Percentiles rank a stretch among this genome's conserved stretches.
Evolutionary conservation across 2,329 filamentous ascomycete genomes (phyloP).

Genomic region (Geosmithia flava): DNA sequence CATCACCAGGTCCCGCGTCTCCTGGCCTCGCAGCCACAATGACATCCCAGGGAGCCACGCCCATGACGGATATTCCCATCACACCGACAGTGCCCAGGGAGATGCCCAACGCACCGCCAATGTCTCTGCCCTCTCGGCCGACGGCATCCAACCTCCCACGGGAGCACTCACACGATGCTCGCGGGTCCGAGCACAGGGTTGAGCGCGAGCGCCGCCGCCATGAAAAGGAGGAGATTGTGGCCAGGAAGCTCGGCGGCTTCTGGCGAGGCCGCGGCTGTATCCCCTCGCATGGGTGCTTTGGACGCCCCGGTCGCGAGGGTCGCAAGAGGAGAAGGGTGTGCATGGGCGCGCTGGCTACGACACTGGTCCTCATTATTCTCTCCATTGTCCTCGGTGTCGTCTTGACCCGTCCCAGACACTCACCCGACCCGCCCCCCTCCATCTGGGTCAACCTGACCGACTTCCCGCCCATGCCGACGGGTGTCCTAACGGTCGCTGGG

Average conservation of each 20-base stretch:
- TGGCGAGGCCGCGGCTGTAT: constrained; percentile 57
- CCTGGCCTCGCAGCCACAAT: constrained; percentile 51
- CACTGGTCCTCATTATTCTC: constrained; percentile 44
- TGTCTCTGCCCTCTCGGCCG: constrained; percentile 25
- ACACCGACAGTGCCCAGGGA: constrained; percentile 22
- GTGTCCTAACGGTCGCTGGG: constrained; percentile 65
- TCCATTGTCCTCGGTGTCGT: constrained; percentile 45
- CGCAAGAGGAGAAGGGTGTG: constrained; percentile 51
- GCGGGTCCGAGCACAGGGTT: constrained; percentile 26
- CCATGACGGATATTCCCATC: constrained; percentile 45
- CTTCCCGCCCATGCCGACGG: constrained; percentile 78
- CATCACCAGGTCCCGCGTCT: constrained; percentile 49
- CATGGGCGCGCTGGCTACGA: constrained; percentile 32
- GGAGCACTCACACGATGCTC: constrained; percentile 27
- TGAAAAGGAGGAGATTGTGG: constrained; percentile 54
- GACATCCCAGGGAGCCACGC: constrained; percentile 47
- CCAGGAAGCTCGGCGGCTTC: constrained; percentile 42
- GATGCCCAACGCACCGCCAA: constrained; percentile 1
- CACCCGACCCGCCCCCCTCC: constrained; percentile 18
- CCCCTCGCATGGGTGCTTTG: constrained; percentile 51
- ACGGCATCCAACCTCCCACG: constrained; percentile 31
- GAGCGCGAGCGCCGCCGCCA: constrained; percentile 41
- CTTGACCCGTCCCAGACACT: constrained; percentile 21
- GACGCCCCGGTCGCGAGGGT: constrained; percentile 49
- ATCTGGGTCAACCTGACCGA: constrained; percentile 76